Percentiles rank a stretch among this genome's conserved stretches.
Evolutionary conservation across 768 basidiomycete genomes (phyloP).

Genomic region (Leccinum pellstonianum): DNA sequence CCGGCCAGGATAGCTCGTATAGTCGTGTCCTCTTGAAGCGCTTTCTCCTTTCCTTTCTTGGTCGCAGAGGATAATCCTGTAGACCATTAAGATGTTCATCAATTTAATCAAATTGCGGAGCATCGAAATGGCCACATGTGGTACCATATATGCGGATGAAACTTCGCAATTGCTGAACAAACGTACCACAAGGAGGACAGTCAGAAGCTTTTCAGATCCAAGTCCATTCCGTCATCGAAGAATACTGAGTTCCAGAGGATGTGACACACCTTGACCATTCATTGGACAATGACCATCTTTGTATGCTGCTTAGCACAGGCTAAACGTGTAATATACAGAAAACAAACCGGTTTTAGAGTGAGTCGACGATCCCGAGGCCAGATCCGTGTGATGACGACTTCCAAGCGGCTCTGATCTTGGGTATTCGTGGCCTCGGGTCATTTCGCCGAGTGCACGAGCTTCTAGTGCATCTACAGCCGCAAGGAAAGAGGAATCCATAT

Average conservation of each 20-base stretch:
- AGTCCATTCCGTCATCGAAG: background rate
- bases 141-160: constrained; percentile 1
- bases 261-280: constrained; percentile 11
- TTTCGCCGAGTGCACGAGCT: constrained; percentile 25
- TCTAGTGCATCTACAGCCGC: constrained; percentile 49
- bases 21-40: constrained; percentile 20
- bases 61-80: constrained; percentile 12
- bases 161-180: background rate
- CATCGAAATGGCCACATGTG: background rate
- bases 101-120: constrained; percentile 4
- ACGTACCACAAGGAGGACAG: constrained; percentile 21
- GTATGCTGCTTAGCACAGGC: background rate
- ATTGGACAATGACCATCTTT: constrained; percentile 8
- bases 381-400: background rate
- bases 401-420: background rate
- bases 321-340: background rate
- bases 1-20: constrained; percentile 38
- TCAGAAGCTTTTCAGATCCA: background rate
- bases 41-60: constrained; percentile 49
- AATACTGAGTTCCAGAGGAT: background rate
- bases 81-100: constrained; percentile 5
- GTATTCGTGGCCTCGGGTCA: constrained; percentile 10
- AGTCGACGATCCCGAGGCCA: background rate
- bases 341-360: constrained; percentile 8
- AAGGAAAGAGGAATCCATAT: constrained; percentile 29